phyloP scores from a whole-genome alignment of 768 basidiomycete species.

The Trametes cinnabarina region DNA sequence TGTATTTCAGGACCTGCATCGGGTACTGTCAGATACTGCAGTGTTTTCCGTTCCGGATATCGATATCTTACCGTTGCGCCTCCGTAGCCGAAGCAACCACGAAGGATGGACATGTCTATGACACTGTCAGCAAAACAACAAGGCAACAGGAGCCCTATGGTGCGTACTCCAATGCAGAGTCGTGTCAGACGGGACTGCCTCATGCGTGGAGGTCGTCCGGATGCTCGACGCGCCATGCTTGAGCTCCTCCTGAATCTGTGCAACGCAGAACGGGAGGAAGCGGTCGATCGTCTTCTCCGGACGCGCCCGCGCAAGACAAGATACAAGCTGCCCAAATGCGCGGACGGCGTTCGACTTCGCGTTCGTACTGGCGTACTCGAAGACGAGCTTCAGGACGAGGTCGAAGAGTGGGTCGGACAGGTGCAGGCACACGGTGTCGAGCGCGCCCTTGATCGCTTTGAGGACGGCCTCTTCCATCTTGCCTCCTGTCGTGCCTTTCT shows the following conservation, averaged over 20 bases:
- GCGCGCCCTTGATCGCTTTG: slow-evolving; percentile 74
- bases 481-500: slow-evolving; percentile 81
- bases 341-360: slow-evolving; percentile 89
- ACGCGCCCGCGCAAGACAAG: slow-evolving; percentile 76
- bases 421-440: slow-evolving; percentile 80
- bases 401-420: slow-evolving; percentile 79
- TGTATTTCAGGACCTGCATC: slow-evolving; percentile 67
- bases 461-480: slow-evolving; percentile 76
- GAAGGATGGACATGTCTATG: slow-evolving; percentile 75
- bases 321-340: slow-evolving; percentile 85
- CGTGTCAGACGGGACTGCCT: slow-evolving; percentile 77
- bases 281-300: slow-evolving; percentile 74
- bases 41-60: no score
- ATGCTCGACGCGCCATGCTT: slow-evolving; percentile 87
- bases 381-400: slow-evolving; percentile 79
- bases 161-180: slow-evolving; percentile 89
- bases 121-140: background rate
- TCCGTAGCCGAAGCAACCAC: slow-evolving; percentile 78
- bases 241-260: slow-evolving; percentile 80
- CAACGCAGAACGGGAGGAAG: slow-evolving; percentile 75
- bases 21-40: slow-evolving; percentile 1
- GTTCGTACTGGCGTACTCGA: slow-evolving; percentile 85
- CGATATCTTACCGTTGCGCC: slow-evolving; percentile 51
- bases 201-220: slow-evolving; percentile 73
- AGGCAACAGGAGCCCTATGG: background rate